These are phyloP conservation scores for Entomophthora muscae DNA, from an alignment of 371 early-diverging fungal genomes.

Conservation along the genomic window DNA sequence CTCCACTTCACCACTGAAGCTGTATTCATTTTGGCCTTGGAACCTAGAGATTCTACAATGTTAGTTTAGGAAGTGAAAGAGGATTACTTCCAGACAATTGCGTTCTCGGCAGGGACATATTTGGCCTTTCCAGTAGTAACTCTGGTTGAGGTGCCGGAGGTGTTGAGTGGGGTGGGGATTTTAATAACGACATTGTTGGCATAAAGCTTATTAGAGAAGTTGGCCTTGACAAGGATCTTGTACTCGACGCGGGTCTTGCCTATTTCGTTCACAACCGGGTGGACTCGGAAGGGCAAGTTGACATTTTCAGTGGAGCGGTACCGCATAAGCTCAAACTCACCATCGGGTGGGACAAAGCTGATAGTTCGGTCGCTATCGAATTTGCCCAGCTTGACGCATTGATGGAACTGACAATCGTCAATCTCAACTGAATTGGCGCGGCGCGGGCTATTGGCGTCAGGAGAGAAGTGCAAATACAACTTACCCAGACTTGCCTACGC, in stretches of 20 bases:
- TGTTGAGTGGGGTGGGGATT: slow-evolving; percentile 71
- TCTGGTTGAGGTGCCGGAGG: slow-evolving; percentile 45
- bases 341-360: slow-evolving; percentile 79
- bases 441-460: slow-evolving; percentile 15
- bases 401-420: slow-evolving; percentile 84
- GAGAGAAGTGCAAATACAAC: neutral
- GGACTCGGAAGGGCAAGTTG: slow-evolving; percentile 67
- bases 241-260: slow-evolving; percentile 62
- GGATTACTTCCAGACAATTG: slow-evolving; percentile 75
- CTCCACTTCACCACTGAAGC: slow-evolving; percentile 50
- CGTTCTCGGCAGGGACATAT: slow-evolving; percentile 67
- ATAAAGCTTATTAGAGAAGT: slow-evolving; percentile 54
- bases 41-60: slow-evolving; percentile 57
- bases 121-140: slow-evolving; percentile 68
- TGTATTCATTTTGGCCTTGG: slow-evolving; percentile 64
- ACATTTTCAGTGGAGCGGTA: slow-evolving; percentile 78
- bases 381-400: slow-evolving; percentile 69
- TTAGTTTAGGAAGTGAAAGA: slow-evolving; percentile 6
- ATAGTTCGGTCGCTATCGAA: slow-evolving; percentile 71
- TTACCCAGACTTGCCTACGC: slow-evolving; percentile 14
- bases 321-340: slow-evolving; percentile 86
- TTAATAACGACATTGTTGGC: slow-evolving; percentile 64
- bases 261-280: slow-evolving; percentile 65
- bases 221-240: slow-evolving; percentile 51
- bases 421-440: slow-evolving; percentile 55